Base-by-base conservation (phyloP, 495 filamentous ascomycete genomes). In the Wilcoxina mikolae region DNA sequence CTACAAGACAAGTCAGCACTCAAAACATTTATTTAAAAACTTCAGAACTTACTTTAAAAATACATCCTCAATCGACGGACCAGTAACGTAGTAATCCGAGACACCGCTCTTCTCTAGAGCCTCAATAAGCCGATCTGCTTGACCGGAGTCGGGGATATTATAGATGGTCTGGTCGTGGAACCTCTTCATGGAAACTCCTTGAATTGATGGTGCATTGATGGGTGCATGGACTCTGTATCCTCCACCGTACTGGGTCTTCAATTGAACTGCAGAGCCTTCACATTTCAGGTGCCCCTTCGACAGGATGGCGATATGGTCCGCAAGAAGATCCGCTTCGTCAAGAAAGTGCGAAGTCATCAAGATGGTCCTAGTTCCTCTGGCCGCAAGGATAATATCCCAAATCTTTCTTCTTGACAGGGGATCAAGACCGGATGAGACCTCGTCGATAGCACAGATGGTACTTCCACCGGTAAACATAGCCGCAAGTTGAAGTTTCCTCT, bases 381-480 rank as follows among this genome's bases (percentile, higher is more conserved):
- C 87, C 0, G 80, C 82, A 3, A 93, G 70, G 17, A 94, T 68
- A 51, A 94, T 94, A 58, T 90, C 83, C 87, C 87, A 94, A 51
- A 94, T 83, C 67, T 88, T 94, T 9, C 85, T 70, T 15, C 87
- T 71, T 38, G 78, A 82, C 12, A 94, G 72, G 0, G 87, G 86
- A 62, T 94, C 87, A 9, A 94, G 70, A 4, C 87, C 87, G 47
- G 78, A 82, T 12, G 80, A 85, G 3, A 90, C 85, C 63, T 94
- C 87, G 63, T 94, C 87, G 5, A 94, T 81, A 66, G 85, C 88
- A 67, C 87, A 94, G 4, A 94, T 79, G 15, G 74, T 77, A 56
- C 80, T 85, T 17, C 85, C 87, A 35, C 87, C 87, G 23, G 84
- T 87, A 51, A 94, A 78, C 85, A 91, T 93, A 78, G 90, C 87